Evolutionary conservation across 129 eudicot species (phyloP).

Genomic region (Logfia minima): DNA sequence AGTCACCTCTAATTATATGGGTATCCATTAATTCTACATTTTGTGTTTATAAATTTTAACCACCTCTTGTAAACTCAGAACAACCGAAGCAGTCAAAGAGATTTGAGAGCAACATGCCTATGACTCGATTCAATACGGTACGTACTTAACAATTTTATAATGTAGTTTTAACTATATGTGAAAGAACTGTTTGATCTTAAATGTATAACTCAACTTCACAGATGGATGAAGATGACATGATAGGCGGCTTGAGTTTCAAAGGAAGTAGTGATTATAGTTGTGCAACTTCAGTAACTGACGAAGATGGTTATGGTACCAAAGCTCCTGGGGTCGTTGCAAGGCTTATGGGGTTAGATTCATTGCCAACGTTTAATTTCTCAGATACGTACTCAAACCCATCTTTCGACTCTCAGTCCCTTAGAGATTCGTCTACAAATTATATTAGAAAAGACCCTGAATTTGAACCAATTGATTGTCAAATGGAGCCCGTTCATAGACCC

Average conservation of each 20-base stretch:
- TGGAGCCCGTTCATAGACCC: constrained; percentile 35
- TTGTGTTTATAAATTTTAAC: no score
- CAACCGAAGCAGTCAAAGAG: constrained; percentile 82
- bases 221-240: constrained; percentile 70
- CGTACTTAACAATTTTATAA: neutral
- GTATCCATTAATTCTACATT: neutral
- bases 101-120: constrained; percentile 64
- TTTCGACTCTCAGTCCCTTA: constrained; percentile 49
- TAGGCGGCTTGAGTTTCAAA: constrained; percentile 57
- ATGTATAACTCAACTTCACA: constrained; percentile 27
- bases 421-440: constrained; percentile 30
- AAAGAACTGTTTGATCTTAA: constrained; percentile 3
- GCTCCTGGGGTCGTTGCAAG: constrained; percentile 91
- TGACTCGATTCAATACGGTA: constrained; percentile 63
- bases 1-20: neutral
- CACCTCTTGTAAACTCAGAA: constrained; percentile 38
- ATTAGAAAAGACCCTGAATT: constrained; percentile 44
- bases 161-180: neutral
- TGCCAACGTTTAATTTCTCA: constrained; percentile 62
- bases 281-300: constrained; percentile 87
- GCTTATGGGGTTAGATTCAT: constrained; percentile 90
- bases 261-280: constrained; percentile 87
- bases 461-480: constrained; percentile 36
- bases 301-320: constrained; percentile 58
- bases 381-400: constrained; percentile 56